Evolutionary conservation across 441 rosid genomes (phyloP).

Genomic region (Bocquillonia castaneifolia): DNA sequence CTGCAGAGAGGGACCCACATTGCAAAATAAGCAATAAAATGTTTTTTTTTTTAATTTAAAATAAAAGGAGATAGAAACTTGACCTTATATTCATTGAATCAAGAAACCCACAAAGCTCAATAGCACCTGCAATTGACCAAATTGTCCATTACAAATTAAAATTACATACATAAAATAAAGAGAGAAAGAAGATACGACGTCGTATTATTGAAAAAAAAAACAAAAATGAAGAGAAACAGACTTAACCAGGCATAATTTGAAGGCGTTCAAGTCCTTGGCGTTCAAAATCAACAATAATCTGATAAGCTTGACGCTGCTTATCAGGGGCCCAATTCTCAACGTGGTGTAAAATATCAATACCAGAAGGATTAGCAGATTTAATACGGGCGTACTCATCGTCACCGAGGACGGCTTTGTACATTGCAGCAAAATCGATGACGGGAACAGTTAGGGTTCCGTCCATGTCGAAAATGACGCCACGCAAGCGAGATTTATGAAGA

Average conservation of each 20-base stretch:
- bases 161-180: background rate
- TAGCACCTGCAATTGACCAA: constrained; percentile 49
- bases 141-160: background rate
- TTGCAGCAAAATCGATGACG: constrained; percentile 76
- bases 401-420: constrained; percentile 81
- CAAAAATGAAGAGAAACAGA: background rate
- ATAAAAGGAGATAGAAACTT: constrained; percentile 12
- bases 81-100: constrained; percentile 82
- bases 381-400: constrained; percentile 63
- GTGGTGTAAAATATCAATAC: constrained; percentile 77
- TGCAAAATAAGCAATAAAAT: background rate
- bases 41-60: background rate
- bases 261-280: constrained; percentile 70
- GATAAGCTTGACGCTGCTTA: constrained; percentile 51
- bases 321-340: constrained; percentile 65
- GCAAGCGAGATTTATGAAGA: constrained; percentile 41
- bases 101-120: constrained; percentile 72
- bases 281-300: constrained; percentile 64
- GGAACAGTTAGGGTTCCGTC: constrained; percentile 93
- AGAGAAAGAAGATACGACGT: background rate
- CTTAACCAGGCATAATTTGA: constrained; percentile 87
- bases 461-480: constrained; percentile 92
- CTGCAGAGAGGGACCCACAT: background rate
- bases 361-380: constrained; percentile 61
- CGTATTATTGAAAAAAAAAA: background rate